A percentile compares a stretch with the other conserved stretches of the same genome.
phyloP scores from a whole-genome alignment of 805 yeast species.

The Saturnispora dispora region DNA sequence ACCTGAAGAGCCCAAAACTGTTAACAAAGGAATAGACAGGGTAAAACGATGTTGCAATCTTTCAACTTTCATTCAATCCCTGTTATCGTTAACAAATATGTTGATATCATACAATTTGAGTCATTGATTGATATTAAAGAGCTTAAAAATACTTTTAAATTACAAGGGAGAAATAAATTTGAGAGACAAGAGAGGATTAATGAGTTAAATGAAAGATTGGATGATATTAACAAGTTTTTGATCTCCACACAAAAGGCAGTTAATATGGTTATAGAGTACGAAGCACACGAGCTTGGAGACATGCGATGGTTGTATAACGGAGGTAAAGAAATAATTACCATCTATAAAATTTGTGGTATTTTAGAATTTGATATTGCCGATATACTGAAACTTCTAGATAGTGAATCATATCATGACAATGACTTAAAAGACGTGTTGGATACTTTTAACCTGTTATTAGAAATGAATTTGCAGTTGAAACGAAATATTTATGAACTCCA shows the following conservation, averaged over 20 bases:
- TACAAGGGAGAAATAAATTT: background rate
- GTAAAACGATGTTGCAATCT: background rate
- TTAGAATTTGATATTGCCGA: conserved; percentile 30
- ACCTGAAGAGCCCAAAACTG: background rate
- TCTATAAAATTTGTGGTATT: conserved; percentile 25
- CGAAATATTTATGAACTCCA: conserved; percentile 24
- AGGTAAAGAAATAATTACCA: conserved; percentile 24
- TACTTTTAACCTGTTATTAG: conserved; percentile 27
- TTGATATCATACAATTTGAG: conserved; percentile 3
- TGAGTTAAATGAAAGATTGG: background rate
- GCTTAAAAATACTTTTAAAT: background rate
- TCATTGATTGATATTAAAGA: background rate
- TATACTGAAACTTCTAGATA: conserved; percentile 28
- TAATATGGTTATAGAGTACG: conserved; percentile 1
- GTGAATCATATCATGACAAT: conserved; percentile 3
- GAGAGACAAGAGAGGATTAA: background rate
- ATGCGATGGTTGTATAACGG: conserved; percentile 28
- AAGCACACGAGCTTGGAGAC: background rate
- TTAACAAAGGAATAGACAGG: background rate
- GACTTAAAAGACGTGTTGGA: conserved; percentile 19
- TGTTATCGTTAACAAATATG: conserved; percentile 1
- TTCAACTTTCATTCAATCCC: conserved; percentile 22
- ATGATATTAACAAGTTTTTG: background rate
- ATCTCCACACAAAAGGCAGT: background rate
- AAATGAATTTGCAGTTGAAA: conserved; percentile 21